Conservation (phyloP, 352 stramenopile genomes). For the Globisporangium iwayamae region DNA sequence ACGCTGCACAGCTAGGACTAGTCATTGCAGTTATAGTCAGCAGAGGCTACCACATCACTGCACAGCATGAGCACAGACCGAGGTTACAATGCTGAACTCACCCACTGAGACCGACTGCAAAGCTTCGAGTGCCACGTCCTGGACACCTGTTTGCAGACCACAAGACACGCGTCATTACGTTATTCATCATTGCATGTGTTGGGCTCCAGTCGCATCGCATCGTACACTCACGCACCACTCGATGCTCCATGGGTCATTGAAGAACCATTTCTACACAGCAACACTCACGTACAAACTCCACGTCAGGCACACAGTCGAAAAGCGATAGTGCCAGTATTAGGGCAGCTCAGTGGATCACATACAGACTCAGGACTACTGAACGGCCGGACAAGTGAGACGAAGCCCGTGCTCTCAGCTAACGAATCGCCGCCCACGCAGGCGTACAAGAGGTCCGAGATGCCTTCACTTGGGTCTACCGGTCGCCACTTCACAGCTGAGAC, state of each 20-base stretch:
- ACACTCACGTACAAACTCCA: no score
- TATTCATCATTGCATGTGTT: no score
- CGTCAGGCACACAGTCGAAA: neutral
- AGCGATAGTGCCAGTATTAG: no score
- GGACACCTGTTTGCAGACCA: no score
- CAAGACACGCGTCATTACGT: no score
- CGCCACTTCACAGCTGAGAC: slow-evolving; percentile 17
- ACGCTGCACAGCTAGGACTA: slow-evolving; percentile 8
- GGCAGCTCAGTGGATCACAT: no score
- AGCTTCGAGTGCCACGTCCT: neutral
- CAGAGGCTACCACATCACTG: no score
- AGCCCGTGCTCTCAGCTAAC: neutral
- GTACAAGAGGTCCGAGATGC: neutral
- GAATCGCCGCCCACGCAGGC: neutral
- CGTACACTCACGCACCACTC: slow-evolving; percentile 7
- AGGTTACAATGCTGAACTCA: no score
- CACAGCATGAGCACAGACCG: no score
- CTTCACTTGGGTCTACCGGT: neutral
- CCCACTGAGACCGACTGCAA: slow-evolving; percentile 17
- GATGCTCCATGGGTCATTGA: slow-evolving; percentile 12
- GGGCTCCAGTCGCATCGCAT: neutral
- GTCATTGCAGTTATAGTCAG: no score
- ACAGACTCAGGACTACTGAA: no score
- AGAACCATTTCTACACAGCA: slow-evolving; percentile 5
- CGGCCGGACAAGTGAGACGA: no score